A percentile compares a stretch with the other conserved stretches of the same genome.
Evolutionary conservation across 2,329 filamentous ascomycete species (phyloP).

Genomic region (Ophioceras dolichostomum): DNA sequence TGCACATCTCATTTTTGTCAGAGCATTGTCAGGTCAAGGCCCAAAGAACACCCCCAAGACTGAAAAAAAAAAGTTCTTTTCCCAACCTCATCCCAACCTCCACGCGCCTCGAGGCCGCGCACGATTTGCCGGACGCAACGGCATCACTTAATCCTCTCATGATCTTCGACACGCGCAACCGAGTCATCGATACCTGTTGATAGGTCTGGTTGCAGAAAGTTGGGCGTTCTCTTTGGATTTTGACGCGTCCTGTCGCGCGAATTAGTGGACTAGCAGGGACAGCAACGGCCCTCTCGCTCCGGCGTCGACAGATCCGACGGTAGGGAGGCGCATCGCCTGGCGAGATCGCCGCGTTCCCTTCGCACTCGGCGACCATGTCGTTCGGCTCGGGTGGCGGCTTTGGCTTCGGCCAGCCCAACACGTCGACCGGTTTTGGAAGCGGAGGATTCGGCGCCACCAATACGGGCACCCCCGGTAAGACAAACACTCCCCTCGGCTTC

Average conservation of each 20-base stretch:
- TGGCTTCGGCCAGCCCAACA: conserved; percentile 44
- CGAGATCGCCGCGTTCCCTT: not conserved
- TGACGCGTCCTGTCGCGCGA: conserved; percentile 4
- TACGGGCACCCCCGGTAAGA: conserved; percentile 38
- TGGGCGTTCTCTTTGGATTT: conserved; percentile 1
- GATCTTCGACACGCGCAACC: too few species aligned
- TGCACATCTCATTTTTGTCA: too few species aligned
- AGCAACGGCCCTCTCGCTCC: too few species aligned
- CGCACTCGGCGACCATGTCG: conserved; percentile 32
- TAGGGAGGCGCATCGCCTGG: too few species aligned
- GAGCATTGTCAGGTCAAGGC: not conserved
- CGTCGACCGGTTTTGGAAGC: conserved; percentile 48
- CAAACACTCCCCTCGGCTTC: too few species aligned
- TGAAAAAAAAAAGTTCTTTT: not conserved
- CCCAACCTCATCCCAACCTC: not conserved
- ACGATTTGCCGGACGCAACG: too few species aligned
- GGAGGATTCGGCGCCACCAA: conserved; percentile 41
- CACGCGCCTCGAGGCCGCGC: not conserved
- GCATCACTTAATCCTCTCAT: too few species aligned
- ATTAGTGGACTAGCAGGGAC: not conserved
- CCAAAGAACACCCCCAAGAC: not conserved
- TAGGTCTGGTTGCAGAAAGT: conserved; percentile 1
- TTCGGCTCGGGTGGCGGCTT: conserved; percentile 40
- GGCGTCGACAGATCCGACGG: too few species aligned
- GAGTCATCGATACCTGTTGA: too few species aligned